These are phyloP conservation scores for Fusarium sambucinum DNA, from an alignment of 2,329 filamentous ascomycete genomes.

Conservation along the genomic window DNA sequence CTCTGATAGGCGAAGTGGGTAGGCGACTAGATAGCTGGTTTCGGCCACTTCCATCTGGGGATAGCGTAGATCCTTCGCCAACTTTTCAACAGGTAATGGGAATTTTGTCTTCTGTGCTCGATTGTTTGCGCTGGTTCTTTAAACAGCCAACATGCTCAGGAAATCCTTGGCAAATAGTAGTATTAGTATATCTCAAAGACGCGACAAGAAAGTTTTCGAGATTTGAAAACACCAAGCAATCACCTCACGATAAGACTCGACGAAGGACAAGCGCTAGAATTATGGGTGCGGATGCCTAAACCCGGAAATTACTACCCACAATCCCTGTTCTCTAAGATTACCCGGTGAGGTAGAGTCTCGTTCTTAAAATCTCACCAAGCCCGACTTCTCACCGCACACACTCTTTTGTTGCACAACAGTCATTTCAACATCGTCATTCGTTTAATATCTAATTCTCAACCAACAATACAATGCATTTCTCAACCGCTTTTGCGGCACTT, in stretches of 20 bases:
- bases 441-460: neutral
- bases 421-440: slow-evolving; percentile 5
- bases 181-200: accelerated
- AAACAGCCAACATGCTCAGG: accelerated
- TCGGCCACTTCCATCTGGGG: slow-evolving; percentile 4
- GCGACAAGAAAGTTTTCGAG: accelerated
- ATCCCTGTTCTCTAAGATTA: neutral
- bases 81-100: neutral
- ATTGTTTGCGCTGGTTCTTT: neutral
- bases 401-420: neutral
- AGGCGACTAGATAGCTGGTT: neutral
- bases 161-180: accelerated
- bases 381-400: neutral
- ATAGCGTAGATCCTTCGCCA: slow-evolving; percentile 8
- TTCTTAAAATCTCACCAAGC: slow-evolving; percentile 1
- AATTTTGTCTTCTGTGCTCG: neutral
- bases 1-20: neutral
- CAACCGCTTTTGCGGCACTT: slow-evolving; percentile 8
- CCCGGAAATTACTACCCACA: neutral
- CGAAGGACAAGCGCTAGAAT: neutral
- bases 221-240: neutral
- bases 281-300: neutral
- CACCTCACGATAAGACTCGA: neutral
- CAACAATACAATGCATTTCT: slow-evolving; percentile 14
- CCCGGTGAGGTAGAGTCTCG: neutral